Evolutionary conservation across 495 filamentous ascomycete species (phyloP).

Genomic region (Penicillium mononematosum): DNA sequence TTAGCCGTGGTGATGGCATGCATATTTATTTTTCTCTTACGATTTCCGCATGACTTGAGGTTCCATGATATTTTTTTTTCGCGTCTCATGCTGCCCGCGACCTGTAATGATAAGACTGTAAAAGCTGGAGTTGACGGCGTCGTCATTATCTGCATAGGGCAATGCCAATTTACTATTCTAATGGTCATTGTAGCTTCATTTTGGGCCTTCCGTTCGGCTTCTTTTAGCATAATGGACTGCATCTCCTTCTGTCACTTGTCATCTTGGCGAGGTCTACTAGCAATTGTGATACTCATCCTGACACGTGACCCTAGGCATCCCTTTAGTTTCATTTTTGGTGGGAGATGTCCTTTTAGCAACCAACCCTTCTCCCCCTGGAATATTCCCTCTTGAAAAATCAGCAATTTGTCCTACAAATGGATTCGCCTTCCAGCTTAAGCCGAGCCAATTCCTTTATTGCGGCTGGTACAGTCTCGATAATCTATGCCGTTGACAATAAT

Average conservation of each 20-base stretch:
- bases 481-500: no score
- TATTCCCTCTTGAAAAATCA: no score
- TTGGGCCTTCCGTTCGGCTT: background rate
- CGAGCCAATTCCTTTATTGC: no score
- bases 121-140: slow-evolving; percentile 36
- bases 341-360: no score
- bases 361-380: no score
- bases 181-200: slow-evolving; percentile 5
- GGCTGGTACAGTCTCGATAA: no score
- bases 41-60: slow-evolving; percentile 37
- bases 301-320: no score
- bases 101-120: slow-evolving; percentile 45
- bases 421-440: no score
- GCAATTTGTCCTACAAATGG: no score
- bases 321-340: no score
- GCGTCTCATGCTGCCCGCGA: slow-evolving; percentile 25
- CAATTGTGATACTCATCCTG: no score
- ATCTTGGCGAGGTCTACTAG: no score
- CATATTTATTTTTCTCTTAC: slow-evolving; percentile 30
- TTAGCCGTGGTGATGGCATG: slow-evolving; percentile 32
- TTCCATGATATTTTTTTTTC: slow-evolving; percentile 27
- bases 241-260: background rate
- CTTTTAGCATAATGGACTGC: slow-evolving; percentile 1
- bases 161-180: slow-evolving; percentile 23
- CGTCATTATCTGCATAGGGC: slow-evolving; percentile 23